Evolutionary conservation across 495 filamentous ascomycete species (phyloP).

Genomic region (Evansstolkia leycettana): DNA sequence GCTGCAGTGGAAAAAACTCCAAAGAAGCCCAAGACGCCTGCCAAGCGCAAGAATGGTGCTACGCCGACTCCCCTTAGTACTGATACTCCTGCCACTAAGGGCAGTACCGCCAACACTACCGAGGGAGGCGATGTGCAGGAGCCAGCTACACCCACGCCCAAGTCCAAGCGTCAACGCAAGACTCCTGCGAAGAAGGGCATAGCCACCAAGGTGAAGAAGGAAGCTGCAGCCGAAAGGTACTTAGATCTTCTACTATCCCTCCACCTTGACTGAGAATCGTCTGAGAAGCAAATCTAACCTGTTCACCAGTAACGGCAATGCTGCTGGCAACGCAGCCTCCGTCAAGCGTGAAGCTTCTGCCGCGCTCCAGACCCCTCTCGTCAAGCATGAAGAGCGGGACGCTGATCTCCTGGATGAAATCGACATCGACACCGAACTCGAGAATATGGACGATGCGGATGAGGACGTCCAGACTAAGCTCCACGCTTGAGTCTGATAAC

Average conservation of each 20-base stretch:
- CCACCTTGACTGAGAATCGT: background rate
- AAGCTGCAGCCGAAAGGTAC: conserved; percentile 3
- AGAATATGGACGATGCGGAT: background rate
- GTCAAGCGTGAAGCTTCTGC: background rate
- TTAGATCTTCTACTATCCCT: background rate
- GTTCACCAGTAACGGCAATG: too few species aligned
- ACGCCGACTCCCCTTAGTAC: background rate
- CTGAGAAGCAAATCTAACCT: too few species aligned
- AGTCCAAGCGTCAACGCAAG: conserved; percentile 13
- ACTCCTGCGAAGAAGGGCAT: conserved; percentile 4
- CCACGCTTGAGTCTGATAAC: background rate
- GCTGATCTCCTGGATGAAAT: background rate
- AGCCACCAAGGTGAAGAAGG: conserved; percentile 1
- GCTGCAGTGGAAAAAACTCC: background rate
- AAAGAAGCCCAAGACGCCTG: conserved; percentile 6
- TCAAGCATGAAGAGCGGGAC: conserved; percentile 2
- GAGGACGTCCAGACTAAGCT: conserved; percentile 1
- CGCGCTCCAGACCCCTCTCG: background rate
- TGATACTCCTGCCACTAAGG: background rate
- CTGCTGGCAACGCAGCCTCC: background rate
- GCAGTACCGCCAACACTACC: background rate
- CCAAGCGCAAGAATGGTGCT: conserved; percentile 10
- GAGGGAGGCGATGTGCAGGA: background rate
- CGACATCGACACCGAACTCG: conserved; percentile 1
- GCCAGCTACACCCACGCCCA: conserved; percentile 4